phyloP scores from a whole-genome alignment of 2,329 filamentous ascomycete species.

The Pyricularia sp. region DNA sequence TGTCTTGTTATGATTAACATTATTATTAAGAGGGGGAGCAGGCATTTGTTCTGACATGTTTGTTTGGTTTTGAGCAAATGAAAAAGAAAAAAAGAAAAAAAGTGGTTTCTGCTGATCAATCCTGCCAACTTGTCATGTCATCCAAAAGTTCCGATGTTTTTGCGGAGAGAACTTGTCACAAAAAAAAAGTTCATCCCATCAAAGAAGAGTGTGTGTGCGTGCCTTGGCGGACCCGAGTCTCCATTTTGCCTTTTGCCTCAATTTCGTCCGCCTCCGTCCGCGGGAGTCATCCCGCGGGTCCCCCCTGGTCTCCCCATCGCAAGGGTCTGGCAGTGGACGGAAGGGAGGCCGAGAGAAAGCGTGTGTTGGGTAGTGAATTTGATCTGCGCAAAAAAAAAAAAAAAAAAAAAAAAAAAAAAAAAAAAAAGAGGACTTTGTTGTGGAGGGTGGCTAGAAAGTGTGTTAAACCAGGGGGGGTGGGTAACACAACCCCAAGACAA shows the following conservation, averaged over 20 bases:
- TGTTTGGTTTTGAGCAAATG: background rate
- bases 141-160: background rate
- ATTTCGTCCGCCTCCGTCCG: background rate
- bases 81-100: background rate
- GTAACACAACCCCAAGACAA: background rate
- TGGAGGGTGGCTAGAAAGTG: background rate
- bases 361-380: background rate
- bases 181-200: background rate
- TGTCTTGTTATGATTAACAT: background rate
- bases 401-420: too few species aligned
- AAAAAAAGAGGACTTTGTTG: background rate
- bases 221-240: background rate
- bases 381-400: background rate
- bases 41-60: background rate
- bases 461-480: background rate
- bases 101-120: background rate
- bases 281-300: background rate
- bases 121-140: background rate
- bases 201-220: too few species aligned
- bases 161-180: background rate
- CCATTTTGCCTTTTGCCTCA: background rate
- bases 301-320: background rate
- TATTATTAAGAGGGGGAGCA: background rate
- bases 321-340: background rate
- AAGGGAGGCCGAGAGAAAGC: background rate